These are phyloP conservation scores for Thymus mandschuricus DNA, from an alignment of 257 asterid species.

Conservation along the genomic window DNA sequence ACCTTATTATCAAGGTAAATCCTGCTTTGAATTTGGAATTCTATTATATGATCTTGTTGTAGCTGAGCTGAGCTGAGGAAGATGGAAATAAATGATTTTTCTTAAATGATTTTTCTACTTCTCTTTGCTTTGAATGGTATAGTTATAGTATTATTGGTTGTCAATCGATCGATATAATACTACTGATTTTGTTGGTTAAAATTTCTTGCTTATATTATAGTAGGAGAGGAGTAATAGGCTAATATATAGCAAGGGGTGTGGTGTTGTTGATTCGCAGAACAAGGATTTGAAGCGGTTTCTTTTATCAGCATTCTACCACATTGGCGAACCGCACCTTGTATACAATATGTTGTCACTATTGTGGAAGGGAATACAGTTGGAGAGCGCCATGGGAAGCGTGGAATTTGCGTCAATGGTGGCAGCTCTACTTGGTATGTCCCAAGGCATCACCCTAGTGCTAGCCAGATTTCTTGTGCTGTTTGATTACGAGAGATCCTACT, in stretches of 20 bases:
- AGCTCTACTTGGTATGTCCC: slow-evolving; percentile 75
- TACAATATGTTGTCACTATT: slow-evolving; percentile 90
- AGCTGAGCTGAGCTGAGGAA: not conserved
- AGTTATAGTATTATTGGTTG: not conserved
- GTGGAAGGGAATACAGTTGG: slow-evolving; percentile 93
- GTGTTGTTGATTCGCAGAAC: slow-evolving; percentile 47
- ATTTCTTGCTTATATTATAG: too few relatives aligned
- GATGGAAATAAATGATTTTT: not conserved
- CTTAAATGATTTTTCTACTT: not conserved
- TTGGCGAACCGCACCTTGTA: slow-evolving; percentile 77
- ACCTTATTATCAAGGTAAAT: slow-evolving; percentile 81
- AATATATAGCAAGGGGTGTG: too few relatives aligned
- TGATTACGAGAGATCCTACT: slow-evolving; percentile 65
- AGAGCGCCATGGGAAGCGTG: slow-evolving; percentile 76
- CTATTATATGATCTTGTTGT: not conserved
- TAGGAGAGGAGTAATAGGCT: too few relatives aligned
- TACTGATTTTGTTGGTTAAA: too few relatives aligned
- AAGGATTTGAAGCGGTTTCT: slow-evolving; percentile 78
- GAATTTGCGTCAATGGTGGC: slow-evolving; percentile 80
- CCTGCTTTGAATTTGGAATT: not conserved
- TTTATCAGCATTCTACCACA: slow-evolving; percentile 82
- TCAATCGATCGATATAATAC: not conserved
- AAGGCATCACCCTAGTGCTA: slow-evolving; percentile 70
- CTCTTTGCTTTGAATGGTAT: too few relatives aligned
- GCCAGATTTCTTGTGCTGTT: slow-evolving; percentile 67